A percentile compares a stretch with the other conserved stretches of the same genome.
These are phyloP conservation scores for Pseudogymnoascus sp. DNA, from an alignment of 2,329 filamentous ascomycete genomes.

Conservation along the genomic window DNA sequence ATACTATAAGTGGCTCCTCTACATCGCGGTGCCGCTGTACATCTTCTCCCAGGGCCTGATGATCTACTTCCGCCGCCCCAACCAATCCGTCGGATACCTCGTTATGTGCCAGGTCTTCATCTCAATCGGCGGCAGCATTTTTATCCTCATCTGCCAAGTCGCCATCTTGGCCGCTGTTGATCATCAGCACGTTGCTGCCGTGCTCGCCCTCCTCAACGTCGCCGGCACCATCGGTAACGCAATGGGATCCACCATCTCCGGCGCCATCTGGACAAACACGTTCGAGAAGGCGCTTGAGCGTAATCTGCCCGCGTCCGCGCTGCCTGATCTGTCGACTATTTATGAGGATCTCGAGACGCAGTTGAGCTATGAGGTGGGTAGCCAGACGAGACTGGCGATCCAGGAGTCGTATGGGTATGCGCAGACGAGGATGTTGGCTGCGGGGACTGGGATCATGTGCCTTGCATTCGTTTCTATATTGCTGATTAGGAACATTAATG, in stretches of 20 bases:
- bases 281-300: conserved; percentile 43
- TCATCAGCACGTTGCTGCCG: conserved; percentile 51
- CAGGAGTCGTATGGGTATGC: conserved; percentile 48
- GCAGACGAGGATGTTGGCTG: conserved; percentile 42
- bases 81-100: conserved; percentile 43
- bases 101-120: conserved; percentile 54
- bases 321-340: conserved; percentile 36
- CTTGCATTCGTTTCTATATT: conserved; percentile 33
- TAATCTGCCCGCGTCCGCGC: conserved; percentile 39
- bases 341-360: conserved; percentile 46
- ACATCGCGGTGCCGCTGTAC: conserved; percentile 44
- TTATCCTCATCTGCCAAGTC: conserved; percentile 50
- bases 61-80: conserved; percentile 47
- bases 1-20: conserved; percentile 45
- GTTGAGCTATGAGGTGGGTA: conserved; percentile 41
- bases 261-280: conserved; percentile 55
- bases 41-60: conserved; percentile 47
- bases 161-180: conserved; percentile 46
- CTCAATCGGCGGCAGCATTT: conserved; percentile 46
- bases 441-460: conserved; percentile 37
- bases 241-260: conserved; percentile 50
- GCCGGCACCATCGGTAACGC: conserved; percentile 52
- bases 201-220: conserved; percentile 50
- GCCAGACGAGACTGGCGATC: conserved; percentile 37
- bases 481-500: conserved; percentile 38